Conservation (phyloP, 2,329 filamentous ascomycete genomes). For the Blastomyces emzantsi region DNA sequence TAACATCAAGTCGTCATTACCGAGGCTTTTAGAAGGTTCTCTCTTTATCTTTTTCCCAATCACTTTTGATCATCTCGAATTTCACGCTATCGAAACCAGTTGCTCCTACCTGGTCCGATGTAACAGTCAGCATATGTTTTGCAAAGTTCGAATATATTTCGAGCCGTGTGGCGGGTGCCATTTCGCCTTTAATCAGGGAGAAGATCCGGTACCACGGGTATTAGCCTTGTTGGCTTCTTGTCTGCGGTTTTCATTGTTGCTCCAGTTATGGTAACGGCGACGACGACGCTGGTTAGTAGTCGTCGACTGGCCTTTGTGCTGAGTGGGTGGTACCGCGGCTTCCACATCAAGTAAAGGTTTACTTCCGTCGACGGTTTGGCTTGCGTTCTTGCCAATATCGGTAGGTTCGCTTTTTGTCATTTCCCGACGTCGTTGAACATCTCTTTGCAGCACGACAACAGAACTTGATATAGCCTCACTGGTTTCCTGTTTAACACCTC, state of each 20-base stretch:
- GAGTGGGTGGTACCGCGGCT: neutral
- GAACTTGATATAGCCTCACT: neutral
- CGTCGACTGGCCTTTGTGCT: neutral
- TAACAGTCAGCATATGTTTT: neutral
- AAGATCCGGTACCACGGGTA: conserved; percentile 3
- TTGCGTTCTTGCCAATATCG: neutral
- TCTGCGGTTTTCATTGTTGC: conserved; percentile 10
- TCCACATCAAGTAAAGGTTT: conserved; percentile 1
- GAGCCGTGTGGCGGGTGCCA: neutral
- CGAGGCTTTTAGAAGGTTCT: neutral
- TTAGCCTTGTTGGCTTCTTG: conserved; percentile 8
- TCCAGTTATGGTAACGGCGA: conserved; percentile 15
- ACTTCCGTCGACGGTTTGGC: neutral
- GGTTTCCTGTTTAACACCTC: neutral
- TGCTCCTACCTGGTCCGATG: neutral
- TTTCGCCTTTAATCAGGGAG: neutral
- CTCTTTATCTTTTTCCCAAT: neutral
- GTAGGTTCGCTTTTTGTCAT: conserved; percentile 19
- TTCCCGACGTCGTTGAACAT: conserved; percentile 12
- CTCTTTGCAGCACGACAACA: neutral
- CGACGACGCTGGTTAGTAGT: conserved; percentile 13
- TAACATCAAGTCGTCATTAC: neutral
- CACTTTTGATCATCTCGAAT: neutral
- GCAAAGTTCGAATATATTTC: neutral
- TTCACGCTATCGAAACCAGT: neutral